Base-by-base conservation (phyloP, 2,329 filamentous ascomycete species). In the Penicillium sp. region DNA sequence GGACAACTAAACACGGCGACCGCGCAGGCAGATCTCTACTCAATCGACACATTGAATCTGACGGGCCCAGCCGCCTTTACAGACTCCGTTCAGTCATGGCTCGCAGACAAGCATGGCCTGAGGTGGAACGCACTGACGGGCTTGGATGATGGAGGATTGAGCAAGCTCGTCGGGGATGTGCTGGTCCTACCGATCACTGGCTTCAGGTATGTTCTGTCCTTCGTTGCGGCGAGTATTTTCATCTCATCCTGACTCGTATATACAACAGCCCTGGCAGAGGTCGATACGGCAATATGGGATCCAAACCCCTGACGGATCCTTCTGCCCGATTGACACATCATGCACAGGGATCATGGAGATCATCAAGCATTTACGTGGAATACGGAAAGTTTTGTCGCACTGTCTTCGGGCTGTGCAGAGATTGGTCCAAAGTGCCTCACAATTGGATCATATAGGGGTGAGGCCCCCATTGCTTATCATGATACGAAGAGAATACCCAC, bases 381-480 rank as follows among this genome's bases (percentile, higher is more conserved):
- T 43, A 43, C 42, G 42, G 42, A 29, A 43, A 43, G 28, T 43
- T 43, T 37, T 43, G 42, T 18, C 42, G 42, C 24, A 43, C 42
- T 4, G 9, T 43, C 12, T 43, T 43, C 12, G 42, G 42, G 25
- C 42, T 32, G 12, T 43, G 42, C 11, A 43, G 33, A 13, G 24
- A 37, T 12, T 43, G 42, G 42, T 43, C 42, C 7, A 43, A 43
- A 43, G 42, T 43, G 24, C 25, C 42, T 37, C 33, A 43, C 18
- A 43, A 43, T 26, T 43, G 42, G 42, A 18, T 43, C 24, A 28
- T 28, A 3, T 43, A 26, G 4, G 11, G 8, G 35, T 7, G 11
- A 26, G 6, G 12, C 4, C 2, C 4, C 41, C 13, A 27, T 25
- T 11, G 13, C 8, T 34, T 4, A 8, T 9, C 3, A 26, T 18